These are phyloP conservation scores for Cercospora beticola DNA, from an alignment of 2,329 filamentous ascomycete species.

Conservation along the genomic window DNA sequence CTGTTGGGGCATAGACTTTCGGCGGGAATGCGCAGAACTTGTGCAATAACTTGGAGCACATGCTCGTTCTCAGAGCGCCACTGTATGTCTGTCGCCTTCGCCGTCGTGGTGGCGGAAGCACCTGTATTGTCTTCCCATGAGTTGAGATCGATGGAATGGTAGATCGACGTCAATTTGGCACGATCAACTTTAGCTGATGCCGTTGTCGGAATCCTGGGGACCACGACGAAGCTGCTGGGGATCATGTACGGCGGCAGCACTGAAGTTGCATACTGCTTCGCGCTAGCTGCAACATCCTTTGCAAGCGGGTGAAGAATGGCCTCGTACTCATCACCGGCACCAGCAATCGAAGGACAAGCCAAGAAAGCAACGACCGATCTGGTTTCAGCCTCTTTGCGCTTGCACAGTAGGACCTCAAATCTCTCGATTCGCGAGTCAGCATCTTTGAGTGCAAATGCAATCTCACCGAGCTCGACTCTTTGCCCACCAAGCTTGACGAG, in stretches of 20 bases:
- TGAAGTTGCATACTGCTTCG: slow-evolving; percentile 10
- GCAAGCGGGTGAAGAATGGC: slow-evolving; percentile 2
- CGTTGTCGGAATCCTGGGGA: slow-evolving; percentile 14
- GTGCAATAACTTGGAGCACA: slow-evolving; percentile 13
- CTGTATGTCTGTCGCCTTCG: neutral
- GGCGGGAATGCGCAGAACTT: neutral
- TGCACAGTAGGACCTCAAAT: slow-evolving; percentile 17
- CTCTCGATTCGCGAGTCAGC: slow-evolving; percentile 16
- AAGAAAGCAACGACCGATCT: slow-evolving; percentile 20
- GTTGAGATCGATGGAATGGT: slow-evolving; percentile 9
- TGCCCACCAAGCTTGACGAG: slow-evolving; percentile 78
- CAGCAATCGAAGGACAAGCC: slow-evolving; percentile 15
- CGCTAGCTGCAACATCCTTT: slow-evolving; percentile 8
- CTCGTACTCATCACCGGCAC: neutral
- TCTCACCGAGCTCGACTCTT: slow-evolving; percentile 72
- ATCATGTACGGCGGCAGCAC: slow-evolving; percentile 19
- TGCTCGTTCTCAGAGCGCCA: slow-evolving; percentile 12
- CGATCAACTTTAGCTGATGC: slow-evolving; percentile 20
- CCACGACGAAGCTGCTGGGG: slow-evolving; percentile 17
- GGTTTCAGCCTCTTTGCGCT: slow-evolving; percentile 8
- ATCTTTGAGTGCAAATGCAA: slow-evolving; percentile 48
- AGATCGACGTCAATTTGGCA: slow-evolving; percentile 15
- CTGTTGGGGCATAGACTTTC: slow-evolving; percentile 11
- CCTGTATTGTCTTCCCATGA: slow-evolving; percentile 6
- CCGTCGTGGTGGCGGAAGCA: neutral